These are phyloP conservation scores for Chimonanthus salicifolius DNA, from an alignment of 164 flowering plant genomes.

Conservation along the genomic window DNA sequence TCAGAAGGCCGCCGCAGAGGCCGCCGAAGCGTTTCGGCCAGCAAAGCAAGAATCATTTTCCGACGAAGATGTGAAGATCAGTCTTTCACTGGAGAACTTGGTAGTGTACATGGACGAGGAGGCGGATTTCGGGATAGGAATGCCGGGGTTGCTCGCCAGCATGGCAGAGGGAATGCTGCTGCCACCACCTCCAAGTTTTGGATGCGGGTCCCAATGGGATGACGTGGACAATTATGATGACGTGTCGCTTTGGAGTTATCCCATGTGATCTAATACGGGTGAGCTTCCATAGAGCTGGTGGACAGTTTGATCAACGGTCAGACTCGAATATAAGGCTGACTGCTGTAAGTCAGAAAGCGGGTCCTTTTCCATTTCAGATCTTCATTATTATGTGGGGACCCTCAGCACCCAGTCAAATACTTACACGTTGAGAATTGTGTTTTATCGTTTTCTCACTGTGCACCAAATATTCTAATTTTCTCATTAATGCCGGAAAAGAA, in stretches of 20 bases:
- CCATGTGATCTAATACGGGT: neutral
- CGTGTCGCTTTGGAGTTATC: conserved; percentile 22
- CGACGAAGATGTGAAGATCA: neutral
- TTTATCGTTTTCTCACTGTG: too few relatives aligned
- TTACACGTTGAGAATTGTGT: too few relatives aligned
- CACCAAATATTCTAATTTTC: too few relatives aligned
- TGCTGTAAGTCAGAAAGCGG: too few relatives aligned
- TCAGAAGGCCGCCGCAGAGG: conserved; percentile 15
- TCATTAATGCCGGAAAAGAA: too few relatives aligned
- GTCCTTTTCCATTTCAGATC: too few relatives aligned
- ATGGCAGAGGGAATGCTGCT: conserved; percentile 58
- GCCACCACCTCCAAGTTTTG: conserved; percentile 32
- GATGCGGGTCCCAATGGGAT: conserved; percentile 9
- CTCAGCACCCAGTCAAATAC: too few relatives aligned
- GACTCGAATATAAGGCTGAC: too few relatives aligned
- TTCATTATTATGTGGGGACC: too few relatives aligned
- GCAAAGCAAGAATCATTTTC: neutral
- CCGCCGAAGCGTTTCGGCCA: conserved; percentile 16
- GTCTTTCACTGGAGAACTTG: conserved; percentile 8
- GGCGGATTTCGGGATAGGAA: conserved; percentile 14
- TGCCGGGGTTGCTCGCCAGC: conserved; percentile 31
- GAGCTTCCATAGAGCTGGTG: too few relatives aligned
- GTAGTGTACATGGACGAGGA: conserved; percentile 17
- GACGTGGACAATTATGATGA: conserved; percentile 23
- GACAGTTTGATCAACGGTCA: too few relatives aligned